Percentiles rank a stretch among this genome's conserved stretches.
phyloP scores from a whole-genome alignment of 306 rosid species.

The Senna tora region DNA sequence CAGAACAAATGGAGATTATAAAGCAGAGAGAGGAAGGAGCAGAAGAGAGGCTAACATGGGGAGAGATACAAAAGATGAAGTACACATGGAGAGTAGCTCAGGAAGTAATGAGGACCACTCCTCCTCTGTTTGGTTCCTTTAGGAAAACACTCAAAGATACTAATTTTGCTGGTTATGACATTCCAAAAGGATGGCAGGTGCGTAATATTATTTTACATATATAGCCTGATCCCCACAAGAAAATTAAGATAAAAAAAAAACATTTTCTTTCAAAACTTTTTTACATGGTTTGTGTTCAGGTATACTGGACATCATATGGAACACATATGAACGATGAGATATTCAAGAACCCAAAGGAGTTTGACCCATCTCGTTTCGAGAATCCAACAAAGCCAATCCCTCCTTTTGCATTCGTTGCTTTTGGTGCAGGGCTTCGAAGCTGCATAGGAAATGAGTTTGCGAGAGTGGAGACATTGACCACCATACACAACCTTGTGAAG shows the following conservation, averaged over 20 bases:
- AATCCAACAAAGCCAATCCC: conserved; percentile 54
- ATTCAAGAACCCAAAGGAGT: conserved; percentile 47
- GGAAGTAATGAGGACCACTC: conserved; percentile 58
- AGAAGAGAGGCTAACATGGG: conserved; percentile 52
- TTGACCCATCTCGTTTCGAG: conserved; percentile 56
- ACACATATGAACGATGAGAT: conserved; percentile 48
- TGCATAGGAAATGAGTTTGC: conserved; percentile 66
- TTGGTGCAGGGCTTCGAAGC: conserved; percentile 52
- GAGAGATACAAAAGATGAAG: conserved; percentile 57
- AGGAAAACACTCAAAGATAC: conserved; percentile 52
- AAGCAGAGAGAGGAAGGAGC: conserved; percentile 46
- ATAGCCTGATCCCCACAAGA: no score
- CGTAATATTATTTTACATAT: neutral
- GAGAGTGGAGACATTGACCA: conserved; percentile 50
- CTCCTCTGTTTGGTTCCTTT: conserved; percentile 54
- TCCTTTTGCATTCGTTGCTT: conserved; percentile 53
- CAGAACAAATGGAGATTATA: conserved; percentile 53
- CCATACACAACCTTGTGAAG: conserved; percentile 52
- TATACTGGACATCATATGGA: conserved; percentile 51
- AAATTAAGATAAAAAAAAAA: no score
- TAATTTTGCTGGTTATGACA: conserved; percentile 50
- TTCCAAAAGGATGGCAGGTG: conserved; percentile 67
- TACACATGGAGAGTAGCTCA: conserved; percentile 65
- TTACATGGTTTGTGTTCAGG: conserved; percentile 25
- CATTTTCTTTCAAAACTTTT: no score